phyloP scores from a whole-genome alignment of 768 basidiomycete genomes.

The Boletus rubescentipes region DNA sequence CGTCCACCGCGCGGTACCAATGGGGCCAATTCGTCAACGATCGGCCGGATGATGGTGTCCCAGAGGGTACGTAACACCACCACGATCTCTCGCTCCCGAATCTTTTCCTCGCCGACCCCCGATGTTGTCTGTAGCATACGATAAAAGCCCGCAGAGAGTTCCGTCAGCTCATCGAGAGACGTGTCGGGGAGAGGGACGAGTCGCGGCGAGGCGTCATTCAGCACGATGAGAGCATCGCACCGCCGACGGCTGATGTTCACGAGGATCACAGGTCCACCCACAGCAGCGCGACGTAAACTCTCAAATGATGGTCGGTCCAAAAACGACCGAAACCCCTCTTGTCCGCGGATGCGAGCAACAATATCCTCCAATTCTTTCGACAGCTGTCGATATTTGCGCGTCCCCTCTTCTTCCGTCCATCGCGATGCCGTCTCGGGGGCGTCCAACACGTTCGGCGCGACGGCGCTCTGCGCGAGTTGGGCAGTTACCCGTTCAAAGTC shows the following conservation, averaged over 20 bases:
- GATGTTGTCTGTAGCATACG: slow-evolving; percentile 4
- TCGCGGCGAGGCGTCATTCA: slow-evolving; percentile 17
- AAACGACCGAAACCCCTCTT: slow-evolving; percentile 32
- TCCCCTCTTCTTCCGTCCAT: slow-evolving; percentile 11
- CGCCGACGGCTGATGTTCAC: slow-evolving; percentile 32
- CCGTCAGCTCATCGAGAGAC: slow-evolving; percentile 11
- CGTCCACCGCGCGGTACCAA: slow-evolving; percentile 23
- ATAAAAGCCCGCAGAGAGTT: slow-evolving; percentile 6
- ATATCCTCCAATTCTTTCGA: slow-evolving; percentile 20
- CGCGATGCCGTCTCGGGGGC: not conserved
- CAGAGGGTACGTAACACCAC: slow-evolving; percentile 24
- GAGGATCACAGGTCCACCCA: slow-evolving; percentile 36
- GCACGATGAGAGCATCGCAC: slow-evolving; percentile 41
- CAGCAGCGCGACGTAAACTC: slow-evolving; percentile 18
- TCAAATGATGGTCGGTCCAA: slow-evolving; percentile 24
- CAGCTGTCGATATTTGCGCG: slow-evolving; percentile 15
- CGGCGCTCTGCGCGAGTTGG: slow-evolving; percentile 7
- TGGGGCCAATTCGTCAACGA: slow-evolving; percentile 13
- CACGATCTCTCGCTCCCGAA: slow-evolving; percentile 16
- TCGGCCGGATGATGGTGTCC: slow-evolving; percentile 22
- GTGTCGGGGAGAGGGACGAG: slow-evolving; percentile 20
- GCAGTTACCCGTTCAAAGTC: slow-evolving; percentile 24
- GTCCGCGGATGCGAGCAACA: slow-evolving; percentile 22
- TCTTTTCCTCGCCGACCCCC: slow-evolving; percentile 21
- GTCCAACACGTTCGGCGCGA: not conserved